Evolutionary conservation across 2,329 filamentous ascomycete species (phyloP).

Genomic region (Stachybotrys elegans): DNA sequence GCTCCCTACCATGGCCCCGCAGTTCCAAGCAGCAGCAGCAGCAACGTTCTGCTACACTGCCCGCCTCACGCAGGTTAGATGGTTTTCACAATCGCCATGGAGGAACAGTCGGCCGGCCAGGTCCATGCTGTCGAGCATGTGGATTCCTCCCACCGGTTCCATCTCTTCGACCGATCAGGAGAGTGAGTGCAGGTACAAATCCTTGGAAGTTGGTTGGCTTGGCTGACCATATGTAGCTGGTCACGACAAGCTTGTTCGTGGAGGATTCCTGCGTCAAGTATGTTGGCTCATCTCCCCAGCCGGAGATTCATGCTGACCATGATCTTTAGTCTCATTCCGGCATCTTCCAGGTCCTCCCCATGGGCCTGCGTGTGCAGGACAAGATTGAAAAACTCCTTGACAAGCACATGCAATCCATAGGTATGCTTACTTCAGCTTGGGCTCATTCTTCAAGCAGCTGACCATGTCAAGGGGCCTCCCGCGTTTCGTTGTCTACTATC

Average conservation of each 20-base stretch:
- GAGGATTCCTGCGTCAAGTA: constrained; percentile 70
- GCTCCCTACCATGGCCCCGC: constrained; percentile 9
- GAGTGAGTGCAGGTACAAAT: constrained; percentile 32
- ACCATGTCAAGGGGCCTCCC: constrained; percentile 61
- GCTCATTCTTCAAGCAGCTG: constrained; percentile 3
- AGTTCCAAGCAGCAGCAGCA: constrained; percentile 6
- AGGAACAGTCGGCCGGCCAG: constrained; percentile 16
- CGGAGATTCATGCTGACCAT: constrained; percentile 5
- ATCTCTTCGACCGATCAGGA: constrained; percentile 53
- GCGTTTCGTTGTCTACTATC: constrained; percentile 76
- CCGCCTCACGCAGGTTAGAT: constrained; percentile 15
- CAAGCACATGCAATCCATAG: constrained; percentile 76
- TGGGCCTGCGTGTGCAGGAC: constrained; percentile 80
- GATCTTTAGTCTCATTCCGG: constrained; percentile 68
- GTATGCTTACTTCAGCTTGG: constrained; percentile 41
- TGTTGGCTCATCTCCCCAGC: constrained; percentile 12
- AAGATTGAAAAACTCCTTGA: constrained; percentile 85
- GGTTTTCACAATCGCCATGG: too few species aligned
- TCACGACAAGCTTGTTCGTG: constrained; percentile 62
- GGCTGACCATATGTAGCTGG: constrained; percentile 42
- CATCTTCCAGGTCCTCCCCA: constrained; percentile 84
- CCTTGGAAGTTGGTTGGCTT: not conserved
- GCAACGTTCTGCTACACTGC: constrained; percentile 11
- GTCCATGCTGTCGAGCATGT: constrained; percentile 62
- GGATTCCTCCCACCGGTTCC: constrained; percentile 73